Percentiles rank a stretch among this genome's conserved stretches.
Evolutionary conservation across 1,284 basidiomycete species (phyloP).

Genomic region (Cerrena zonata): DNA sequence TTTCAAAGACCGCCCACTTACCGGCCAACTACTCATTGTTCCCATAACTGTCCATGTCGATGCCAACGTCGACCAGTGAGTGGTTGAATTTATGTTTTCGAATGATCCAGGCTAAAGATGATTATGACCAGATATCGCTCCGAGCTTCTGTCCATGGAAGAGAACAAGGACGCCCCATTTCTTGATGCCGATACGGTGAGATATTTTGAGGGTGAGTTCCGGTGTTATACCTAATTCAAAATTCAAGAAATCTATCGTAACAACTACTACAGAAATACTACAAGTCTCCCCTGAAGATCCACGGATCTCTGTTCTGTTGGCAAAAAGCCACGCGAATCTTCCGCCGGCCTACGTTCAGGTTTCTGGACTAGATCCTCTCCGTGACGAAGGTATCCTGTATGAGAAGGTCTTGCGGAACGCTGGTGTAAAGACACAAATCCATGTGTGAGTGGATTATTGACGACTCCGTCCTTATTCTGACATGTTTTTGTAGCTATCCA

Average conservation of each 20-base stretch:
- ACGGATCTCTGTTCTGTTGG: slow-evolving; percentile 8
- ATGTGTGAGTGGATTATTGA: slow-evolving; percentile 10
- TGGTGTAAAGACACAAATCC: slow-evolving; percentile 12
- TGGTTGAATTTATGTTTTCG: not conserved
- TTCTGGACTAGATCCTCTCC: slow-evolving; percentile 14
- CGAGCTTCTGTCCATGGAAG: slow-evolving; percentile 8
- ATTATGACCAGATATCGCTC: slow-evolving; percentile 5
- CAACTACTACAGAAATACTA: not conserved
- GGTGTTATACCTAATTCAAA: not conserved
- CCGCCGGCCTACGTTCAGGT: slow-evolving; percentile 15
- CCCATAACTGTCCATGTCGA: slow-evolving; percentile 10
- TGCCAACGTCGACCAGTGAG: slow-evolving; percentile 12
- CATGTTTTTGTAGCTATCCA: slow-evolving; percentile 10
- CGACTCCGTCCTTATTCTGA: not conserved
- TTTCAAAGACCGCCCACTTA: slow-evolving; percentile 5
- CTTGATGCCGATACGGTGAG: not conserved
- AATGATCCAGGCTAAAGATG: not conserved
- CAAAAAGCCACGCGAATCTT: slow-evolving; percentile 7
- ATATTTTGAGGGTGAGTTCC: not conserved
- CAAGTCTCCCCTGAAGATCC: slow-evolving; percentile 6
- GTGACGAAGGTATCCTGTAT: slow-evolving; percentile 17
- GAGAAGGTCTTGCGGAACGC: slow-evolving; percentile 11
- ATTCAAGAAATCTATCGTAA: not conserved
- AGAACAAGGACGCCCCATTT: slow-evolving; percentile 8
- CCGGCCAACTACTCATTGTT: slow-evolving; percentile 12